Evolutionary conservation across 202 grass and related monocot species (phyloP).

Genomic region (Digitaria exilis): DNA sequence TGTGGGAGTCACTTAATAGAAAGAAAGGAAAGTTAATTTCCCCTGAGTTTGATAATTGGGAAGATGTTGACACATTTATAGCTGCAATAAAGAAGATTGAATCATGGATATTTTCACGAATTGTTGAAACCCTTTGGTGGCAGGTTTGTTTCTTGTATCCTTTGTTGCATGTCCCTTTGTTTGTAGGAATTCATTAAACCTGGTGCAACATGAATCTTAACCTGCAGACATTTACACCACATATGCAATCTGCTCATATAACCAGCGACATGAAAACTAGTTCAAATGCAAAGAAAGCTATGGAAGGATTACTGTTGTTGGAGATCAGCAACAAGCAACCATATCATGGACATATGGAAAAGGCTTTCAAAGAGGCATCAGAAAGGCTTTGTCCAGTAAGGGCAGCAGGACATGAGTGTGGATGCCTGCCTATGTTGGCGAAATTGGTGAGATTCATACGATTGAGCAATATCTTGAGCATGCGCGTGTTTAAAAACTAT

Average conservation of each 20-base stretch:
- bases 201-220: conserved; percentile 17
- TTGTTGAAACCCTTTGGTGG: conserved; percentile 96
- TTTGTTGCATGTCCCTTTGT: conserved; percentile 24
- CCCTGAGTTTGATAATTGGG: conserved; percentile 84
- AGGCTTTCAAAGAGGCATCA: conserved; percentile 87
- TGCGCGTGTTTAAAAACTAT: conserved; percentile 1
- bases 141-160: conserved; percentile 58
- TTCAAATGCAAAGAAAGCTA: conserved; percentile 63
- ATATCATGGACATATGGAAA: conserved; percentile 92
- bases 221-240: conserved; percentile 78
- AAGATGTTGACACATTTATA: conserved; percentile 77
- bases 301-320: conserved; percentile 55
- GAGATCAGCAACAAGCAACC: conserved; percentile 69
- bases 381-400: conserved; percentile 88
- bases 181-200: conserved; percentile 17
- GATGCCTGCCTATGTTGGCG: conserved; percentile 75
- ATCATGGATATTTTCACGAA: conserved; percentile 89
- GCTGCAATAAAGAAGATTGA: conserved; percentile 88
- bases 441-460: conserved; percentile 72
- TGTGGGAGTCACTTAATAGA: conserved; percentile 86
- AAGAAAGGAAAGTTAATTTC: conserved; percentile 84
- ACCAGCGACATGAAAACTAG: conserved; percentile 46
- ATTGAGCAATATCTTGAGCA: not conserved
- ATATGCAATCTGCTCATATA: conserved; percentile 76
- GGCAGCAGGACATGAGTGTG: conserved; percentile 86